A percentile compares a stretch with the other conserved stretches of the same genome.
Evolutionary conservation across 345 rosid genomes (phyloP).

Genomic region (Populus simonii): DNA sequence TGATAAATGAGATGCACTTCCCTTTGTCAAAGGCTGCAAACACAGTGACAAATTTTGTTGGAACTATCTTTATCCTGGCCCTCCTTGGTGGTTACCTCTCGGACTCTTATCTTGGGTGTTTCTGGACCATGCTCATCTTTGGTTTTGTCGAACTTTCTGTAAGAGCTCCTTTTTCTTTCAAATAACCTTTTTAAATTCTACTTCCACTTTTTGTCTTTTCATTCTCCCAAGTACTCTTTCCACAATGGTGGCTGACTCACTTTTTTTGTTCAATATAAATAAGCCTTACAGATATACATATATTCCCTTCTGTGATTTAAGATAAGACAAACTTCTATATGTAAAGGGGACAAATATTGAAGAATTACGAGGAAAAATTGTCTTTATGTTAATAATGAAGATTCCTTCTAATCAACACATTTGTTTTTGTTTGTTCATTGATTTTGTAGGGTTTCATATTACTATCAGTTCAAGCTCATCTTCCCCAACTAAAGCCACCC

Average conservation of each 20-base stretch:
- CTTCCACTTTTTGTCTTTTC: neutral
- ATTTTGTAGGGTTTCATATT: conserved; percentile 74
- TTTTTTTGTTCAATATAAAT: too few species aligned
- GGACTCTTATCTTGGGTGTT: conserved; percentile 88
- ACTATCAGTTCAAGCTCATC: conserved; percentile 89
- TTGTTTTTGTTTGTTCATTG: neutral
- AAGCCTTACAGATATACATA: neutral
- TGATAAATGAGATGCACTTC: conserved; percentile 94
- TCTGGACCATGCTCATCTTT: conserved; percentile 94
- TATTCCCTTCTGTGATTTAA: neutral
- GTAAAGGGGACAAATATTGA: neutral
- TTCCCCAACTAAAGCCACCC: conserved; percentile 88
- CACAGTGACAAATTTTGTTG: conserved; percentile 88
- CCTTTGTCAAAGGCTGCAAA: conserved; percentile 78
- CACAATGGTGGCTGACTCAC: too few species aligned
- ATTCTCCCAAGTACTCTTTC: neutral
- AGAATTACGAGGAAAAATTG: neutral
- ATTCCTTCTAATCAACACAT: neutral
- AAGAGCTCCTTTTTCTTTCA: conserved; percentile 15
- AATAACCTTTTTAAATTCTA: neutral
- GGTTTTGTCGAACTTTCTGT: conserved; percentile 93
- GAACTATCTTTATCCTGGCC: conserved; percentile 78
- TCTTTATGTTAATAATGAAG: neutral
- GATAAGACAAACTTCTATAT: neutral
- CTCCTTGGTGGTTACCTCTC: conserved; percentile 93